Base-by-base conservation (phyloP, 1,284 basidiomycete genomes). In the Fomitopsis betulina region DNA sequence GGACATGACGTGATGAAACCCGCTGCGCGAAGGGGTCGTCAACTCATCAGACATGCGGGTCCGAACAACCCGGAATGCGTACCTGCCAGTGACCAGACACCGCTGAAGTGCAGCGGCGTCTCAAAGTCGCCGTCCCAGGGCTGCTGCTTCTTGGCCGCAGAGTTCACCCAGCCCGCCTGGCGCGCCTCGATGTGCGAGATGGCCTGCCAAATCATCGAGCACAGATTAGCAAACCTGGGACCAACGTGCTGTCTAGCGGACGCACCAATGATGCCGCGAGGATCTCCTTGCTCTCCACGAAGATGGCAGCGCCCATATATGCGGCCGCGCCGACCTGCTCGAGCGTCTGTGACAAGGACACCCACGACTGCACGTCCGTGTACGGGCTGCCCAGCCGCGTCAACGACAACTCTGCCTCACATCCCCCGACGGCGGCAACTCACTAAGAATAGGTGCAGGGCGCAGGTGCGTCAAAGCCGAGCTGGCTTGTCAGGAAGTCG, bases 71-170 rank as follows among this genome's bases (percentile, higher is more conserved):
- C 19, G 13, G 35, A 32, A 2, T 15, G 43, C 54, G 21, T 42
- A 55, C 57, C 76, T 35, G 57, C 55, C 49, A 64, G 54, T 7
- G 63, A 61, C 38, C 40, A 61, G 4, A 58, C 77, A 63, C 82
- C 75, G 67, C 75, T 76, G 60, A 79, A 70, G 47, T 73, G 71
- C 21, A 86, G 72, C 2, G 83, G 80, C 0, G 74, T 76, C 73
- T 80, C 79, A 65, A 83, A 83, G 9, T 83, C 72, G 1, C 78
- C 78, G 52, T 79, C 80, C 85, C 85, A 87, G 0, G 81, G 76
- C 38, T 78, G 73, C 25, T 72, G 67, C 54, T 78, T 70, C 43
- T 69, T 66, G 25, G 81, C 76, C 9, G 80, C 74, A 0, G 79
- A 77, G 51, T 74, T 72, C 42, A 86, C 67, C 82, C 82, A 86